phyloP scores from a whole-genome alignment of 306 rosid species.

The Ormosia emarginata region DNA sequence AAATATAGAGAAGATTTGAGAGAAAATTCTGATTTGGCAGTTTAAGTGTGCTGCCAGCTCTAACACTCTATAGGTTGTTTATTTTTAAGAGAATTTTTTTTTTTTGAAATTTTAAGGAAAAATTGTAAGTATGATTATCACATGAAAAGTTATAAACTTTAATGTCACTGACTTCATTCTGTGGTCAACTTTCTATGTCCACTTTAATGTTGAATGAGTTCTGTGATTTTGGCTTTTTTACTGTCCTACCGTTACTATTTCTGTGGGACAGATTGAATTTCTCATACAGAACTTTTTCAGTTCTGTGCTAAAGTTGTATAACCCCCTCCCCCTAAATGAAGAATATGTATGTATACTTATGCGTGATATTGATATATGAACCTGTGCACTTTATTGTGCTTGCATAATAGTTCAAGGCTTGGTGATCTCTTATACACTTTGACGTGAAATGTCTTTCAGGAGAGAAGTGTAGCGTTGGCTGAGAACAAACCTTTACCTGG shows the following conservation, averaged over 20 bases:
- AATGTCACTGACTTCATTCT: background rate
- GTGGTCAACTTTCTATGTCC: background rate
- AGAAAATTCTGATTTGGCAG: background rate
- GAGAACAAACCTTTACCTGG: slow-evolving; percentile 77
- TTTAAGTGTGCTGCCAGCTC: background rate
- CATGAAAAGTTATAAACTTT: background rate
- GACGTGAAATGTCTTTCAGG: slow-evolving; percentile 51
- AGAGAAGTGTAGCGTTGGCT: slow-evolving; percentile 56
- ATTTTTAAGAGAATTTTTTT: background rate
- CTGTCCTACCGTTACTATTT: background rate
- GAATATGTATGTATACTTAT: background rate
- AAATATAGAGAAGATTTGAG: background rate
- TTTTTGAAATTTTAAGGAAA: background rate
- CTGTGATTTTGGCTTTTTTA: background rate
- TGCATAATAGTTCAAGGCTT: background rate
- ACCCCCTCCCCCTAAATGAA: background rate
- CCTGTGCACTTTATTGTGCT: background rate
- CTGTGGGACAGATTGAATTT: background rate
- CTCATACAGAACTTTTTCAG: background rate
- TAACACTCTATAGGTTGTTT: background rate
- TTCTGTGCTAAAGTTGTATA: background rate
- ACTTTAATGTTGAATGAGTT: background rate
- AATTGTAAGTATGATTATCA: background rate
- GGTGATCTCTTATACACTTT: slow-evolving; percentile 5
- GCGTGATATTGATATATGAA: background rate